Conservation (phyloP, 306 rosid species). For the Coriaria nepalensis region DNA sequence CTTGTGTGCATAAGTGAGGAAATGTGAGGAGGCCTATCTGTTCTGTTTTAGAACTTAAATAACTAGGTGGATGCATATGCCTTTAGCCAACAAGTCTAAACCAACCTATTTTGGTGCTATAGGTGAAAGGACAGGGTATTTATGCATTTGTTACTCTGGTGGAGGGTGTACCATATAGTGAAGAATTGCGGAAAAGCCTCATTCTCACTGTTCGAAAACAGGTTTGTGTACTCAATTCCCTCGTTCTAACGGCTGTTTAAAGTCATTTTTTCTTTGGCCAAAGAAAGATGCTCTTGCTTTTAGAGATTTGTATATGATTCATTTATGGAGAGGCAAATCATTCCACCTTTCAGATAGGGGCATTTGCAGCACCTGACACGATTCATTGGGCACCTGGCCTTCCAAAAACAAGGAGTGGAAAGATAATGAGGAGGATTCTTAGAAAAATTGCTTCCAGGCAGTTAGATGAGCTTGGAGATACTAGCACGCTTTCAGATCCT, state of each 20-base stretch:
- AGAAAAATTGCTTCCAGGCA: constrained; percentile 90
- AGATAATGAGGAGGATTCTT: constrained; percentile 94
- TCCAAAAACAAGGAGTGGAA: constrained; percentile 97
- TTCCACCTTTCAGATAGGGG: constrained; percentile 75
- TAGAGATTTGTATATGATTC: neutral
- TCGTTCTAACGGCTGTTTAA: constrained; percentile 1
- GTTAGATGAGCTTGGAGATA: constrained; percentile 87
- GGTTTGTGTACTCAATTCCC: constrained; percentile 30
- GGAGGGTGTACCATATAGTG: constrained; percentile 83
- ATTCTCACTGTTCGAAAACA: constrained; percentile 63
- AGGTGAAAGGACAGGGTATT: constrained; percentile 96
- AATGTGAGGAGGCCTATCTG: neutral
- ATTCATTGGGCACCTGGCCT: constrained; percentile 99
- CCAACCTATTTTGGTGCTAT: constrained; percentile 15
- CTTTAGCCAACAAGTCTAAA: constrained; percentile 13
- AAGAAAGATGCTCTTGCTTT: too few relatives aligned
- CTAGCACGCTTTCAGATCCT: constrained; percentile 93
- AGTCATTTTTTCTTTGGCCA: neutral
- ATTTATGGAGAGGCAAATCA: too few relatives aligned
- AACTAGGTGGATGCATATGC: constrained; percentile 8
- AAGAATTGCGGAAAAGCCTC: constrained; percentile 74
- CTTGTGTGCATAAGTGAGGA: constrained; percentile 1
- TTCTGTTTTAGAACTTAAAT: constrained; percentile 6
- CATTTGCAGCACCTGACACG: constrained; percentile 94
- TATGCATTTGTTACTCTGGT: constrained; percentile 87